Conservation (phyloP, 805 yeast genomes). For the Candida silvatica region DNA sequence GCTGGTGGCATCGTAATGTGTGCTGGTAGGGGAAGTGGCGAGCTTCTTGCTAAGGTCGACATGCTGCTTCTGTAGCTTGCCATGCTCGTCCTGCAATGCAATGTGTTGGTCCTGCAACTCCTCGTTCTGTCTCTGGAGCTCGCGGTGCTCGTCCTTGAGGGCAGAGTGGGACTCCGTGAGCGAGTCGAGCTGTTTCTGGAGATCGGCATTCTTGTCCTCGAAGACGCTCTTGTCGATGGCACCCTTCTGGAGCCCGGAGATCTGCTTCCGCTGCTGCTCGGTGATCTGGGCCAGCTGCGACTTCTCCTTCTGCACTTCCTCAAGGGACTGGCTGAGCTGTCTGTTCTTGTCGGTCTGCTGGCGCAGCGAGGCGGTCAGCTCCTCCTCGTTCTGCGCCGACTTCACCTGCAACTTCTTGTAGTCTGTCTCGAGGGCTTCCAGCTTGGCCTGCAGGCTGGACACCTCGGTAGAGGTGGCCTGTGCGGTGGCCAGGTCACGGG, state of each 20-base stretch:
- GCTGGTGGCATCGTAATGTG: no score
- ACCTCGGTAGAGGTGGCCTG: not conserved
- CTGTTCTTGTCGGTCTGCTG: not conserved
- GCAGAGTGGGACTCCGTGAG: not conserved
- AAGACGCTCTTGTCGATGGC: not conserved
- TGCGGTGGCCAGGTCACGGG: not conserved
- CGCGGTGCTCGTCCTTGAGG: not conserved
- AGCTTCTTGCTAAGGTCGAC: no score
- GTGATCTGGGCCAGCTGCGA: not conserved
- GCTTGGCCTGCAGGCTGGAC: constrained; percentile 1
- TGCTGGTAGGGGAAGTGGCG: no score
- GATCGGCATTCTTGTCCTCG: not conserved
- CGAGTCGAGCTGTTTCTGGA: not conserved
- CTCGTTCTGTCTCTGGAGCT: constrained; percentile 1
- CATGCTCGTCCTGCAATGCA: constrained; percentile 1
- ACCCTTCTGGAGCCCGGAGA: not conserved
- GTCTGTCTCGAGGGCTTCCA: constrained; percentile 3
- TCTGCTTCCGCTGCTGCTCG: not conserved
- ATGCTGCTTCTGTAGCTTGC: not conserved
- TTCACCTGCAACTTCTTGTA: constrained; percentile 4
- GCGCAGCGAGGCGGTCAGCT: not conserved
- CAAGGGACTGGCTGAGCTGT: not conserved
- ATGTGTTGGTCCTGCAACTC: constrained; percentile 1
- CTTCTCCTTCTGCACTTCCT: not conserved
- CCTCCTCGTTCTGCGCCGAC: constrained; percentile 1